Evolutionary conservation across 306 rosid species (phyloP).

Genomic region (Urtica urens): DNA sequence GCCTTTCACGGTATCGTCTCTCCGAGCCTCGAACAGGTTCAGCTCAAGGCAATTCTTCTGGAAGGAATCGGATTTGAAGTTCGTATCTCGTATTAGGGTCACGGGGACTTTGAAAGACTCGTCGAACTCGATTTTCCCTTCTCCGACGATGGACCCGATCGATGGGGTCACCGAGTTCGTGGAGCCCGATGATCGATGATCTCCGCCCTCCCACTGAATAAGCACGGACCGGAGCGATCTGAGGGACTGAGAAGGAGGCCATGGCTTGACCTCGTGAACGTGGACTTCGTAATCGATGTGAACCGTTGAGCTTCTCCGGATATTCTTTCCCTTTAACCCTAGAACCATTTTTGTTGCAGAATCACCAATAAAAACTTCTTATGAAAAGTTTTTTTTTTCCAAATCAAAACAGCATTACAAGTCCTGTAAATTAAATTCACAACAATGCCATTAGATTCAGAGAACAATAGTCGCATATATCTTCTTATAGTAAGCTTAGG

Average conservation of each 20-base stretch:
- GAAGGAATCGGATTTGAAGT: slow-evolving; percentile 49
- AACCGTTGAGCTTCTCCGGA: slow-evolving; percentile 40
- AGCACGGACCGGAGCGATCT: slow-evolving; percentile 56
- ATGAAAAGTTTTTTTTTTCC: too few relatives aligned
- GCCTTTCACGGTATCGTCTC: slow-evolving; percentile 70
- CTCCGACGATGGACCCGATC: slow-evolving; percentile 47
- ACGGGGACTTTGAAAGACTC: slow-evolving; percentile 66
- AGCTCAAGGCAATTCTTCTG: slow-evolving; percentile 72
- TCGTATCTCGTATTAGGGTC: slow-evolving; percentile 55
- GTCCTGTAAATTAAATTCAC: too few relatives aligned
- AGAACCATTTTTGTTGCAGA: slow-evolving; percentile 39
- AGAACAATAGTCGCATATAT: too few relatives aligned
- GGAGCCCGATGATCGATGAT: slow-evolving; percentile 67
- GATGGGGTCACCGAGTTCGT: slow-evolving; percentile 62
- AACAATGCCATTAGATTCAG: too few relatives aligned
- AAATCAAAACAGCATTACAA: too few relatives aligned
- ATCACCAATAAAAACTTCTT: slow-evolving; percentile 6
- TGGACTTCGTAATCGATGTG: slow-evolving; percentile 55
- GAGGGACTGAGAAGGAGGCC: slow-evolving; percentile 90
- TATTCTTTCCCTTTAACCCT: slow-evolving; percentile 59
- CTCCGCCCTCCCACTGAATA: slow-evolving; percentile 92
- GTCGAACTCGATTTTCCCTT: slow-evolving; percentile 75
- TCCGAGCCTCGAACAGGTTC: slow-evolving; percentile 68
- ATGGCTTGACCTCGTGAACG: slow-evolving; percentile 79
- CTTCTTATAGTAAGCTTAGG: too few relatives aligned